A percentile compares a stretch with the other conserved stretches of the same genome.
These are phyloP conservation scores for Lagenidium sp. DNA, from an alignment of 352 stramenopile genomes.

Conservation along the genomic window DNA sequence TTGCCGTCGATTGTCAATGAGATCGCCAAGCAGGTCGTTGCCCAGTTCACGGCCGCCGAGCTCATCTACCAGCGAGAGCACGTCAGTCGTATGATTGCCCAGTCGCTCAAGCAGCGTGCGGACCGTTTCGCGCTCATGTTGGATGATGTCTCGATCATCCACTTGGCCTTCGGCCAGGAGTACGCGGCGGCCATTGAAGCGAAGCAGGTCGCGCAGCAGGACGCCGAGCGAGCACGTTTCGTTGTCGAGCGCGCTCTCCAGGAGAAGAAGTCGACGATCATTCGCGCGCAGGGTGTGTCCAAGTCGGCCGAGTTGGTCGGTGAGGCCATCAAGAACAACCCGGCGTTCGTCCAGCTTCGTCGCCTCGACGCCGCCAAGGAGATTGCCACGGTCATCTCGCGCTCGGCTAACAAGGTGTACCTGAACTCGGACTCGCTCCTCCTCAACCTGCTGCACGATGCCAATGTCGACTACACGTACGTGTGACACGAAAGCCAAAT, in stretches of 20 bases:
- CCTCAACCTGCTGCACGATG: constrained; percentile 92
- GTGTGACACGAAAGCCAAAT: not conserved
- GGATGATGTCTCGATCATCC: constrained; percentile 99
- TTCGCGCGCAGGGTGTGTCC: constrained; percentile 96
- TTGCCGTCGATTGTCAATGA: constrained; percentile 99
- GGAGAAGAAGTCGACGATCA: constrained; percentile 99
- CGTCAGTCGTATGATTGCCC: constrained; percentile 92
- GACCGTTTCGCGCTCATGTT: constrained; percentile 91
- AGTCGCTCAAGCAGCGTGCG: constrained; percentile 67
- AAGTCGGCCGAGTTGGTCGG: constrained; percentile 98
- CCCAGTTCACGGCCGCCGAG: constrained; percentile 98
- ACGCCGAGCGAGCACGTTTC: constrained; percentile 98
- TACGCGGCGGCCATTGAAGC: constrained; percentile 98
- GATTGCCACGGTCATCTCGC: constrained; percentile 95
- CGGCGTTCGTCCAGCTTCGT: constrained; percentile 98
- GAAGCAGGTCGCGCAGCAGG: constrained; percentile 99
- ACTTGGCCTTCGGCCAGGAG: constrained; percentile 98
- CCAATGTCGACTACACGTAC: not conserved
- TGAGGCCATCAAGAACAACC: constrained; percentile 98
- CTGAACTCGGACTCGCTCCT: constrained; percentile 97
- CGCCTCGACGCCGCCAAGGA: constrained; percentile 98
- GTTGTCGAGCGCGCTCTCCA: constrained; percentile 97
- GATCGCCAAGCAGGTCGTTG: constrained; percentile 98
- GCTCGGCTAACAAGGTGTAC: constrained; percentile 97
- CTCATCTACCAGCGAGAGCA: constrained; percentile 99